These are phyloP conservation scores for Dactylellina haptotyla DNA, from an alignment of 2,329 filamentous ascomycete species.

Conservation along the genomic window DNA sequence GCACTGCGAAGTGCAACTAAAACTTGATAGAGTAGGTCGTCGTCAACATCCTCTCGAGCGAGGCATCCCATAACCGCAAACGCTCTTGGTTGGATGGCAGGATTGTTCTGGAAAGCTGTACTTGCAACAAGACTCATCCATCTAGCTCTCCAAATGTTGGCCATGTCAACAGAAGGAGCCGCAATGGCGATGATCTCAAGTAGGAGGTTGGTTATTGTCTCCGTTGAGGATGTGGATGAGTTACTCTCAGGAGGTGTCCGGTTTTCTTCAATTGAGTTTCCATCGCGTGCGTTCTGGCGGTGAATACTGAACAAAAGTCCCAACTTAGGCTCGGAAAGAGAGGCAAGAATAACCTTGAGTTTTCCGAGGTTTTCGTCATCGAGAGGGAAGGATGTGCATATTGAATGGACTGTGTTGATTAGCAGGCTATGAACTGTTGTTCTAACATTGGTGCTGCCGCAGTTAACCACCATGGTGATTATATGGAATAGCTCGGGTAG, in stretches of 20 bases:
- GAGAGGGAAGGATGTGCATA: constrained; percentile 73
- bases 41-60: constrained; percentile 76
- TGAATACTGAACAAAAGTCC: constrained; percentile 68
- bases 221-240: constrained; percentile 62
- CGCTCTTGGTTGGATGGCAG: constrained; percentile 74
- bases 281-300: constrained; percentile 57
- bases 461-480: constrained; percentile 76
- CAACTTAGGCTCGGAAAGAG: constrained; percentile 70
- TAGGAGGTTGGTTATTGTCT: constrained; percentile 71
- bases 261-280: constrained; percentile 56
- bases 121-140: constrained; percentile 80
- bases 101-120: constrained; percentile 78
- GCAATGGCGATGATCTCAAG: constrained; percentile 73
- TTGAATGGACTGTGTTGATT: constrained; percentile 74
- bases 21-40: constrained; percentile 76
- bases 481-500: constrained; percentile 76
- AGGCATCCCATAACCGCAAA: constrained; percentile 78
- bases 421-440: constrained; percentile 72
- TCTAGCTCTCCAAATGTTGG: constrained; percentile 75
- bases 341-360: constrained; percentile 68
- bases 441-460: constrained; percentile 69
- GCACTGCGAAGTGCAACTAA: constrained; percentile 74
- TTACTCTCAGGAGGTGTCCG: constrained; percentile 53
- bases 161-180: constrained; percentile 72
- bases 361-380: constrained; percentile 70